phyloP scores from a whole-genome alignment of 768 basidiomycete genomes.

The Tremella fuciformis region DNA sequence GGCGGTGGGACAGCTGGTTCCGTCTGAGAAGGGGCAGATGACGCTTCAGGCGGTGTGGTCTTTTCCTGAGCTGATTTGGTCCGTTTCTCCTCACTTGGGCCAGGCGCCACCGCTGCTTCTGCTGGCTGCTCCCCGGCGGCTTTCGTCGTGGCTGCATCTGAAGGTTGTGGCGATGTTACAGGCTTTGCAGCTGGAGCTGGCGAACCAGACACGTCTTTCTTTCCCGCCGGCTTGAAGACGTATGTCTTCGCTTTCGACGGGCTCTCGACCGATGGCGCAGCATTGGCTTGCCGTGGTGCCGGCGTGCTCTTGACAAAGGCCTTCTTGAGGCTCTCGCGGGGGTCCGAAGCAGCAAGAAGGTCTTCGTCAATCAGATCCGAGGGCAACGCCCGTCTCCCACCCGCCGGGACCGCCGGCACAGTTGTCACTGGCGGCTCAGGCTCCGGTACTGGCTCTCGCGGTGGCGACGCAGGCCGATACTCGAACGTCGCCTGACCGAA shows the following conservation, averaged over 20 bases:
- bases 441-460: background rate
- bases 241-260: conserved; percentile 30
- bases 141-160: too few species aligned
- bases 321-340: conserved; percentile 37
- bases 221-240: conserved; percentile 33
- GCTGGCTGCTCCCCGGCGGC: too few species aligned
- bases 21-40: too few species aligned
- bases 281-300: conserved; percentile 1
- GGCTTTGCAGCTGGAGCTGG: background rate
- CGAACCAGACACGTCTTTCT: background rate
- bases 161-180: background rate
- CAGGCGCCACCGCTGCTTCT: too few species aligned
- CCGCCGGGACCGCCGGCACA: background rate
- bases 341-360: conserved; percentile 35
- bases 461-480: background rate
- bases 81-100: too few species aligned
- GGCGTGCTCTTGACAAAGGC: conserved; percentile 41
- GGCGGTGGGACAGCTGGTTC: too few species aligned
- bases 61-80: too few species aligned
- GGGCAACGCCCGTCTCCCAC: conserved; percentile 14
- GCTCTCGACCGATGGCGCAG: background rate
- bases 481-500: background rate
- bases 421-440: background rate
- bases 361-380: conserved; percentile 41
- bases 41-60: too few species aligned